phyloP scores from a whole-genome alignment of 2,329 filamentous ascomycete genomes.

The Microdochium trichocladiopsis region DNA sequence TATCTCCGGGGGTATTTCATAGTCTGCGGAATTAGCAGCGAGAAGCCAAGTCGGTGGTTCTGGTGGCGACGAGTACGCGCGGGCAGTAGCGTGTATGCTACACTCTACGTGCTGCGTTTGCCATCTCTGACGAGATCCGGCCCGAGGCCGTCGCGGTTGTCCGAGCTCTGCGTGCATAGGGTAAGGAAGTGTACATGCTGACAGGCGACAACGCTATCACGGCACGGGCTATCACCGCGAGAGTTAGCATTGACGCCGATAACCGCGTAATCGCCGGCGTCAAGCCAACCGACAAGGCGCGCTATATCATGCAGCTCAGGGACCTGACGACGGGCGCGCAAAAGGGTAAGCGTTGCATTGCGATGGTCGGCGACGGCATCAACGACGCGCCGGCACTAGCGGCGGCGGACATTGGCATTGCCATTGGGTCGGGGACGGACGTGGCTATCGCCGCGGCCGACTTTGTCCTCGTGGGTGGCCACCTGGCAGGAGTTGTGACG shows the following conservation, averaged over 20 bases:
- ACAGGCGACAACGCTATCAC: conserved; percentile 88
- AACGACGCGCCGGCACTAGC: conserved; percentile 82
- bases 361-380: conserved; percentile 85
- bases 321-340: conserved; percentile 2
- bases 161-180: conserved; percentile 52
- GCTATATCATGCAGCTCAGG: conserved; percentile 55
- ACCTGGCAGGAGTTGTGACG: conserved; percentile 63
- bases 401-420: conserved; percentile 78
- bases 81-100: conserved; percentile 22
- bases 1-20: conserved; percentile 25
- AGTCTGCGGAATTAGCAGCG: conserved; percentile 50
- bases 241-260: conserved; percentile 61
- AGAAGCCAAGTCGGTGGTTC: conserved; percentile 56
- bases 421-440: conserved; percentile 77
- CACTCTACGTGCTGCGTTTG: conserved; percentile 57
- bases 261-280: conserved; percentile 80
- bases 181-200: conserved; percentile 82
- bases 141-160: conserved; percentile 63
- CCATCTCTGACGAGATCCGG: conserved; percentile 76
- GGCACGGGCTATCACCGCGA: conserved; percentile 68
- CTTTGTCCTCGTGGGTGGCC: conserved; percentile 73
- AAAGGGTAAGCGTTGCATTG: conserved; percentile 49
- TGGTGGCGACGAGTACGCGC: conserved; percentile 39
- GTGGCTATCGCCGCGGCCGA: conserved; percentile 75
- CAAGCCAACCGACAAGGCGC: conserved; percentile 74